phyloP scores from a whole-genome alignment of 148 eudicot genomes.

The Salicornia ramosissima region DNA sequence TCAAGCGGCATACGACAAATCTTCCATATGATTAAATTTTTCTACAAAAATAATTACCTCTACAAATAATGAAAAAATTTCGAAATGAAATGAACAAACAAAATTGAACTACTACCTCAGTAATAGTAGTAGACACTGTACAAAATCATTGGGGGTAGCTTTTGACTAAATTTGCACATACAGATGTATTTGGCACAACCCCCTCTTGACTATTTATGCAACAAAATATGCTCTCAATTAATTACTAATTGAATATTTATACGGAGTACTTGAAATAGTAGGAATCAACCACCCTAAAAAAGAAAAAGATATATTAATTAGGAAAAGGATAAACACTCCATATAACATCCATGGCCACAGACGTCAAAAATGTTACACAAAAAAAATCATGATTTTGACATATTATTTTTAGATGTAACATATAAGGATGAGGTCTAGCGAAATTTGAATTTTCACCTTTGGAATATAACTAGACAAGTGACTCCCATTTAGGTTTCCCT shows the following conservation, averaged over 20 bases:
- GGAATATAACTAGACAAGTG: too few species aligned
- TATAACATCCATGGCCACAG: too few species aligned
- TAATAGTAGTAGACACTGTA: background rate
- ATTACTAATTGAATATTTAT: background rate
- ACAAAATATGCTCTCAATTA: background rate
- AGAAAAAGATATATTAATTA: too few species aligned
- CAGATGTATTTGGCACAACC: slow-evolving; percentile 11
- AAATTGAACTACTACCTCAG: background rate
- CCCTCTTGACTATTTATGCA: slow-evolving; percentile 6
- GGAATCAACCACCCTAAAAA: background rate
- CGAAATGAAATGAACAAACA: background rate
- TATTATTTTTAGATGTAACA: too few species aligned
- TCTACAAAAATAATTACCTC: too few species aligned
- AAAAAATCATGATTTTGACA: too few species aligned
- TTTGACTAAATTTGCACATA: slow-evolving; percentile 9
- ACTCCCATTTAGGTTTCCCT: too few species aligned
- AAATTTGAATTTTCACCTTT: too few species aligned
- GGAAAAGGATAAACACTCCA: too few species aligned
- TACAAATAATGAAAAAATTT: background rate
- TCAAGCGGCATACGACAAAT: background rate
- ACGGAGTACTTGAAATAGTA: background rate
- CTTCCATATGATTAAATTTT: background rate
- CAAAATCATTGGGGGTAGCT: background rate
- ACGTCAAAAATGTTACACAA: too few species aligned
- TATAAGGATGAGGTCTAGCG: too few species aligned